phyloP scores from a whole-genome alignment of 345 rosid genomes.

The Dovyalis caffra region DNA sequence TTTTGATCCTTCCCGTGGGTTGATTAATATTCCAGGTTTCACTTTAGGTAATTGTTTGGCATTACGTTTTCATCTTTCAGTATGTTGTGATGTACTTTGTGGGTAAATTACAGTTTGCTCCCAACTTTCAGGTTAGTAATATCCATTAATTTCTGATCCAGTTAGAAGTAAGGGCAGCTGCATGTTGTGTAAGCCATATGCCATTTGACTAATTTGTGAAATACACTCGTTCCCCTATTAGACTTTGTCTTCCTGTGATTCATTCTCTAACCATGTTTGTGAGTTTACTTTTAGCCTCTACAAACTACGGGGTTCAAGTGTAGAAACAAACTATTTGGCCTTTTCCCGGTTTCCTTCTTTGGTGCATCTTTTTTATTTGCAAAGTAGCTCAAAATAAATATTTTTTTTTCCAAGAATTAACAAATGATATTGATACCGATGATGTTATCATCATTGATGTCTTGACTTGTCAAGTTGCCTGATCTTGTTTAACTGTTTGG shows the following conservation, averaged over 20 bases:
- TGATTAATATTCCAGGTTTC: conserved; percentile 75
- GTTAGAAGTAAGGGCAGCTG: background rate
- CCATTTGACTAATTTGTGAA: too few species aligned
- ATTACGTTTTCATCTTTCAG: background rate
- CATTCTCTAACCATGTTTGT: background rate
- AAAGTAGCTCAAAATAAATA: background rate
- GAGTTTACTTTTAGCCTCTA: background rate
- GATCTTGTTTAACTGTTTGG: background rate
- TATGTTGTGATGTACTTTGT: background rate
- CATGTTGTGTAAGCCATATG: too few species aligned
- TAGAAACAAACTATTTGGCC: background rate
- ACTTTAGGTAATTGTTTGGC: conserved; percentile 54
- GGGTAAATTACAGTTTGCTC: background rate
- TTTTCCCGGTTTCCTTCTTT: background rate
- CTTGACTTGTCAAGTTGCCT: background rate
- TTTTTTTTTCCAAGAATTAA: background rate
- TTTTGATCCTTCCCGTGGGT: conserved; percentile 85
- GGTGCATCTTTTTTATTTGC: background rate
- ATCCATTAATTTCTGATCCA: background rate
- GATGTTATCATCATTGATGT: background rate
- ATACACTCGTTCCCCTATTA: background rate
- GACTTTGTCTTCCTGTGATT: background rate
- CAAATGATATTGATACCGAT: background rate
- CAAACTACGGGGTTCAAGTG: background rate
- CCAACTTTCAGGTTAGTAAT: background rate